Percentiles rank a stretch among this genome's conserved stretches.
These are phyloP conservation scores for Fusarium incarnatum DNA, from an alignment of 2,329 filamentous ascomycete genomes.

Conservation along the genomic window DNA sequence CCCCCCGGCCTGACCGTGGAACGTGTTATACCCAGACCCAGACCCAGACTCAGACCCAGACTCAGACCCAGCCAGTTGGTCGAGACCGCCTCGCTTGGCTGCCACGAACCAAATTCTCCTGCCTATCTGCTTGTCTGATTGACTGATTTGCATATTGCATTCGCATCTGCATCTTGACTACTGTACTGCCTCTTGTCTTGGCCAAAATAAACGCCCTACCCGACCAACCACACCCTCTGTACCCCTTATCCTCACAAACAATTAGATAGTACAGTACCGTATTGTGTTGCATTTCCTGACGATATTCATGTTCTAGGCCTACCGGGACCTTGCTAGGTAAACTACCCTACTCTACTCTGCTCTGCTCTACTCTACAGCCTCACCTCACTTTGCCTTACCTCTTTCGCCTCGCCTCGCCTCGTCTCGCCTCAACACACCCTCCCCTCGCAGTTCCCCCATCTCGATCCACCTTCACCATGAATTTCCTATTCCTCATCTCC, in stretches of 20 bases:
- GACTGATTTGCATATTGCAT: slow-evolving; percentile 27
- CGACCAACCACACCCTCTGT: slow-evolving; percentile 2
- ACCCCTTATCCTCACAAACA: background rate
- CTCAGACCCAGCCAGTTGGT: slow-evolving; percentile 29
- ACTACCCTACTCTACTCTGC: slow-evolving; percentile 6
- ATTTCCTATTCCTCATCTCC: background rate
- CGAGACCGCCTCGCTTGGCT: slow-evolving; percentile 37
- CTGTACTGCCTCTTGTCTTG: background rate
- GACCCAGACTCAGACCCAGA: slow-evolving; percentile 1
- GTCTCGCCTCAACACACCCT: background rate
- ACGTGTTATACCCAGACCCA: slow-evolving; percentile 19
- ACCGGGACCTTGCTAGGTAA: slow-evolving; percentile 53
- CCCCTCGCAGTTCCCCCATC: background rate
- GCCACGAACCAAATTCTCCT: slow-evolving; percentile 17
- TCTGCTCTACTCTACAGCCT: slow-evolving; percentile 12
- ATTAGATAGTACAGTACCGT: background rate
- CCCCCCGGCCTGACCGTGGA: slow-evolving; percentile 33
- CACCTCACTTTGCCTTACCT: slow-evolving; percentile 5
- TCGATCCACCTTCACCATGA: slow-evolving; percentile 10
- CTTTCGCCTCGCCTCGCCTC: background rate
- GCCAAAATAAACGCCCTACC: slow-evolving; percentile 1
- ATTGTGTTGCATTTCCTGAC: slow-evolving; percentile 36
- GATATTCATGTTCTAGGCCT: slow-evolving; percentile 50
- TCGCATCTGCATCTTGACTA: slow-evolving; percentile 24
- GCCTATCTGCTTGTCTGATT: slow-evolving; percentile 5